Evolutionary conservation across 78 protist genomes (phyloP).

Genomic region (Dictyostelium intermedium): DNA sequence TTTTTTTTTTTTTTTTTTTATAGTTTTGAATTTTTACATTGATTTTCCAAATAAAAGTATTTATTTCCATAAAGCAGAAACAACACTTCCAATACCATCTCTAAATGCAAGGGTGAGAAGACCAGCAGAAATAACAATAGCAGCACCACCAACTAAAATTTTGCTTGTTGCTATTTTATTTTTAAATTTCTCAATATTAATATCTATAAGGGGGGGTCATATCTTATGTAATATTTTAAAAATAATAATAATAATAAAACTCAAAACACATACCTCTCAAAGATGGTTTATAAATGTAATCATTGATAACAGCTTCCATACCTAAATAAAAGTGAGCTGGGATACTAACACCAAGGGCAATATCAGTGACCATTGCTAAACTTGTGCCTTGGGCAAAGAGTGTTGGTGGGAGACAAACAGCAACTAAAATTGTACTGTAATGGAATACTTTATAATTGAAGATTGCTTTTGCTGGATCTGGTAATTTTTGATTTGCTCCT

Average conservation of each 20-base stretch:
- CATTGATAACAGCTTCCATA: constrained; percentile 58
- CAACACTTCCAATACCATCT: background rate
- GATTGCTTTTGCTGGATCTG: constrained; percentile 22
- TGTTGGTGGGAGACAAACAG: constrained; percentile 6
- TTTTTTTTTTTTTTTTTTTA: background rate
- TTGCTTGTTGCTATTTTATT: background rate
- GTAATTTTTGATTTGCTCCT: background rate
- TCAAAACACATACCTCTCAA: background rate
- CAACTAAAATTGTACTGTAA: constrained; percentile 49
- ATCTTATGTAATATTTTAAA: too few relatives aligned
- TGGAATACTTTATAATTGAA: background rate
- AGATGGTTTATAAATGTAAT: constrained; percentile 27
- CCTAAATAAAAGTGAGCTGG: constrained; percentile 54
- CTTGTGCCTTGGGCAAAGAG: background rate
- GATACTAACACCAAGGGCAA: background rate
- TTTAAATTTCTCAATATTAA: background rate
- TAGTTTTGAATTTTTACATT: background rate
- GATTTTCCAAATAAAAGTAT: background rate
- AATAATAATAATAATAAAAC: too few relatives aligned
- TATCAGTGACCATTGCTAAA: constrained; percentile 12
- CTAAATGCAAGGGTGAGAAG: background rate
- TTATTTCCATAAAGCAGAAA: background rate
- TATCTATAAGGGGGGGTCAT: too few relatives aligned
- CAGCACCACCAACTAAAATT: background rate
- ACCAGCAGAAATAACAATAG: background rate